A percentile compares a stretch with the other conserved stretches of the same genome.
These are phyloP conservation scores for Microdochium trichocladiopsis DNA, from an alignment of 2,329 filamentous ascomycete genomes.

Conservation along the genomic window DNA sequence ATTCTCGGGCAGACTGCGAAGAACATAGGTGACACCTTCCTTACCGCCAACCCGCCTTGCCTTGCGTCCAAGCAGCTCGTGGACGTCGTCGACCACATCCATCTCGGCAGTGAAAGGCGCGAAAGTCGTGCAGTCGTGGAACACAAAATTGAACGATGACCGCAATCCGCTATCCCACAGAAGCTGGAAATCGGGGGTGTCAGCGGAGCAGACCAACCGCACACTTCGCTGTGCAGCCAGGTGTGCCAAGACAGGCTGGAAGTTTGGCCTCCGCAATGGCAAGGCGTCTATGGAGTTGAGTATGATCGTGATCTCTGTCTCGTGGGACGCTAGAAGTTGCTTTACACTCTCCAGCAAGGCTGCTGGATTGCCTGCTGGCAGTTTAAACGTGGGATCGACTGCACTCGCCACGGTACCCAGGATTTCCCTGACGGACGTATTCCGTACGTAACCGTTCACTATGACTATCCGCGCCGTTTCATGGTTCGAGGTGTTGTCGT, in stretches of 20 bases:
- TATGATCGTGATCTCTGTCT: constrained; percentile 55
- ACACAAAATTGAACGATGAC: constrained; percentile 76
- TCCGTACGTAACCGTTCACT: constrained; percentile 75
- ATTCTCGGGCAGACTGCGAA: constrained; percentile 87
- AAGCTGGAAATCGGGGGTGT: constrained; percentile 80
- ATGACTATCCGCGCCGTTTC: constrained; percentile 61
- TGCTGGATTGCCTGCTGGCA: constrained; percentile 55
- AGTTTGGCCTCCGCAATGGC: constrained; percentile 62
- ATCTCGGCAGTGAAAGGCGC: constrained; percentile 65
- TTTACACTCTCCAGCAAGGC: constrained; percentile 64
- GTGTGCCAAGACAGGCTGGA: constrained; percentile 67
- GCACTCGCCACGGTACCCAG: constrained; percentile 62
- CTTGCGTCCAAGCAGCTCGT: constrained; percentile 76
- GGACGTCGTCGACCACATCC: constrained; percentile 84
- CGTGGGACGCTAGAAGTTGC: constrained; percentile 46
- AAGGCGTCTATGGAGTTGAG: constrained; percentile 83
- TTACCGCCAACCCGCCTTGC: constrained; percentile 76
- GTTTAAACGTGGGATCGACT: constrained; percentile 41
- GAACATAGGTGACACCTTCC: constrained; percentile 85
- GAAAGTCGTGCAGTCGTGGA: constrained; percentile 94
- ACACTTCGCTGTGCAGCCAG: constrained; percentile 69
- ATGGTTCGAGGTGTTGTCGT: constrained; percentile 33
- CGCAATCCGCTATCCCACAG: constrained; percentile 87
- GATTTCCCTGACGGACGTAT: constrained; percentile 61
- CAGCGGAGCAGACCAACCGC: constrained; percentile 70